A percentile compares a stretch with the other conserved stretches of the same genome.
phyloP scores from a whole-genome alignment of 352 stramenopile genomes.

The Peronospora destructor region DNA sequence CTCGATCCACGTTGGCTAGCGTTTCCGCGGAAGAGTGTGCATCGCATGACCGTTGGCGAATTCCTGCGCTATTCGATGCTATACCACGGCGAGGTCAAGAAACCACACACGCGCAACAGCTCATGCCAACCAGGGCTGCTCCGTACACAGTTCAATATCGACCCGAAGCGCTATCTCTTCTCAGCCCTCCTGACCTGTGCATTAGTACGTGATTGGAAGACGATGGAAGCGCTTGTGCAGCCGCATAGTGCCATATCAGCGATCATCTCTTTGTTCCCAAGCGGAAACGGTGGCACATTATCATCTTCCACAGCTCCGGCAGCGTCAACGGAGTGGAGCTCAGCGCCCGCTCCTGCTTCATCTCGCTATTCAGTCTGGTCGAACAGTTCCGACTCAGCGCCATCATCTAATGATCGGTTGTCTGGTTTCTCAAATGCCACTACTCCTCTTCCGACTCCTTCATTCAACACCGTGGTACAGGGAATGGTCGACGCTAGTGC shows the following conservation, averaged over 20 bases:
- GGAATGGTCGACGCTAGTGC: conserved; percentile 32
- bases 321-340: conserved; percentile 20
- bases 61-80: conserved; percentile 58
- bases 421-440: conserved; percentile 9
- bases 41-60: conserved; percentile 44
- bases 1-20: conserved; percentile 50
- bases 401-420: conserved; percentile 14
- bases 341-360: conserved; percentile 16
- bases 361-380: conserved; percentile 31
- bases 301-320: conserved; percentile 10
- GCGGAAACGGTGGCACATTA: conserved; percentile 11
- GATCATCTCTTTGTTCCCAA: conserved; percentile 30
- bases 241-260: conserved; percentile 31
- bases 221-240: conserved; percentile 43
- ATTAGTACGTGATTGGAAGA: conserved; percentile 42
- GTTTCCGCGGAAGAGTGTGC: conserved; percentile 45
- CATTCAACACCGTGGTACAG: conserved; percentile 14
- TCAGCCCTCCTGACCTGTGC: conserved; percentile 40
- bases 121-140: conserved; percentile 25
- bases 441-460: conserved; percentile 2
- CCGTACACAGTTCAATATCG: conserved; percentile 40
- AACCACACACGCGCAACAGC: conserved; percentile 15
- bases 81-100: conserved; percentile 43
- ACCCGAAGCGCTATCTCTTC: conserved; percentile 52
- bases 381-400: conserved; percentile 16